Evolutionary conservation across 305 asterid species (phyloP).

Genomic region (Petunia hybrid): DNA sequence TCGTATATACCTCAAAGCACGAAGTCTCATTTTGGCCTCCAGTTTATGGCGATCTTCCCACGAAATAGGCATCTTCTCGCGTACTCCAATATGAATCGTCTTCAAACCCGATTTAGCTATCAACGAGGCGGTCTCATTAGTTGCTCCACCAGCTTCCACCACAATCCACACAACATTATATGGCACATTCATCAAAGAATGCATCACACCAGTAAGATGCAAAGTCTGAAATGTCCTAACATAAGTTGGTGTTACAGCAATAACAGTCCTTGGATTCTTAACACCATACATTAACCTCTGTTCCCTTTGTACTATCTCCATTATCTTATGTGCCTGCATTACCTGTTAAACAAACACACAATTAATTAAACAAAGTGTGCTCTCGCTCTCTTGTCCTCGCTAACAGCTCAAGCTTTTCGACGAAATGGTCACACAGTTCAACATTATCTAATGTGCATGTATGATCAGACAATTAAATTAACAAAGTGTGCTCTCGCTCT

Average conservation of each 20-base stretch:
- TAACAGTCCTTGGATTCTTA: conserved; percentile 74
- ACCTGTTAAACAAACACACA: no score
- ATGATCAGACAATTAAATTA: no score
- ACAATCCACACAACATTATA: conserved; percentile 92
- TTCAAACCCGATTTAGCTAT: conserved; percentile 74
- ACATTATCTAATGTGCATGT: no score
- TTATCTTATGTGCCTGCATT: conserved; percentile 85
- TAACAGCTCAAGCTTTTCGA: no score
- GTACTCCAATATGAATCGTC: conserved; percentile 71
- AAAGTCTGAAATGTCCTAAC: conserved; percentile 93
- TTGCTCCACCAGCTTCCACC: conserved; percentile 84
- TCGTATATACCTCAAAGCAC: conserved; percentile 66
- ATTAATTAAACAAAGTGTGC: no score
- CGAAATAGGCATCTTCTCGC: conserved; percentile 68
- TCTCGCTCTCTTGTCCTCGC: no score
- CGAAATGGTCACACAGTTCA: no score
- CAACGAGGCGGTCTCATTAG: conserved; percentile 80
- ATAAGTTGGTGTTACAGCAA: conserved; percentile 90
- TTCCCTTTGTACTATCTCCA: conserved; percentile 87
- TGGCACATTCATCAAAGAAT: conserved; percentile 85
- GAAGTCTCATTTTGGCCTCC: conserved; percentile 87
- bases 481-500: no score
- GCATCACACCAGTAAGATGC: conserved; percentile 97
- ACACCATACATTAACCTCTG: conserved; percentile 85
- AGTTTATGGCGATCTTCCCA: conserved; percentile 91